These are phyloP conservation scores for Pyropia haitanensis DNA, from an alignment of 23 red algal genomes.

Conservation along the genomic window DNA sequence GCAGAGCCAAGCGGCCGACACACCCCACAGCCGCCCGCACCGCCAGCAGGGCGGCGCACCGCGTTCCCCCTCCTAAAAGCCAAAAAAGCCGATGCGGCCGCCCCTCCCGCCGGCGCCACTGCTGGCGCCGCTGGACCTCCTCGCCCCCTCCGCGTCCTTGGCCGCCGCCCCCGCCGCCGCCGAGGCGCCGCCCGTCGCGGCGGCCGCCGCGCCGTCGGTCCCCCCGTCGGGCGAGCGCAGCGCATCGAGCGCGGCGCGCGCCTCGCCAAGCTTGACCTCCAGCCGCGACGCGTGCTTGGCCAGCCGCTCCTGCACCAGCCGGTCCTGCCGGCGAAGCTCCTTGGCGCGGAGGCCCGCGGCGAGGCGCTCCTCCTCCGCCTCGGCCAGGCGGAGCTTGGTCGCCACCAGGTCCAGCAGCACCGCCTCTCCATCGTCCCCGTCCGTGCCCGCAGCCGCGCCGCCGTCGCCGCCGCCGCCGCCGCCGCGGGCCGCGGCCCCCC, in stretches of 20 bases:
- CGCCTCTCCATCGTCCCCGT: slow-evolving; percentile 19
- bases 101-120: too few species aligned
- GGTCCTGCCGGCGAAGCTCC: slow-evolving; percentile 29
- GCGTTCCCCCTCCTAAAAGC: too few species aligned
- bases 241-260: slow-evolving; percentile 22
- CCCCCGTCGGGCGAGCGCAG: too few species aligned
- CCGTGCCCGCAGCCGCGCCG: slow-evolving; percentile 11
- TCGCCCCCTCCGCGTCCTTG: too few species aligned
- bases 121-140: too few species aligned
- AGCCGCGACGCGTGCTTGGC: slow-evolving; percentile 49
- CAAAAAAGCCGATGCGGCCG: too few species aligned
- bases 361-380: slow-evolving; percentile 40
- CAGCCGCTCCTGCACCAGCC: slow-evolving; percentile 26
- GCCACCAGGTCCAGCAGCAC: slow-evolving; percentile 34
- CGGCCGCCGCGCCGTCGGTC: too few species aligned
- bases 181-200: too few species aligned
- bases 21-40: too few species aligned
- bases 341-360: slow-evolving; percentile 32
- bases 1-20: too few species aligned
- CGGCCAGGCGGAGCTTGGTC: slow-evolving; percentile 40
- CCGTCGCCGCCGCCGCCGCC: slow-evolving; percentile 19
- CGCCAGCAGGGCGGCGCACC: too few species aligned
- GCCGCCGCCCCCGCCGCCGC: too few species aligned
- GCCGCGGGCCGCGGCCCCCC: slow-evolving; percentile 19
- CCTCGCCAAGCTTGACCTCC: slow-evolving; percentile 51